Conservation (phyloP, 2,329 filamentous ascomycete species). For the Ceratocystis harringtonii region DNA sequence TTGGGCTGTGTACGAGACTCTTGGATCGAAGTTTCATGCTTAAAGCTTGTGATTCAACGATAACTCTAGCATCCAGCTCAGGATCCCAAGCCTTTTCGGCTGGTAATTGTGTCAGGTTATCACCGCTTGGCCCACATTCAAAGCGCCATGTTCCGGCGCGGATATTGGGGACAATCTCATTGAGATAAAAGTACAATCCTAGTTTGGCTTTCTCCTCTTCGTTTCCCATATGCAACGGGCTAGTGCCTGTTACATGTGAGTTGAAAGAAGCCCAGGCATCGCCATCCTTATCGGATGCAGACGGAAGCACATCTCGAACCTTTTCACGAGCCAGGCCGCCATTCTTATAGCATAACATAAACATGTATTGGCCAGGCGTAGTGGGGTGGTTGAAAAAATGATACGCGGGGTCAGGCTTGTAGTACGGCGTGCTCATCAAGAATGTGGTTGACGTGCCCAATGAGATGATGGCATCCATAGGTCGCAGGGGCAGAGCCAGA, state of each 20-base stretch:
- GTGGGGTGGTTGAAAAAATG: conserved; percentile 99
- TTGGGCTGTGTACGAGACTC: conserved; percentile 50
- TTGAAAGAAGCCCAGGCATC: conserved; percentile 73
- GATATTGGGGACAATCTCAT: conserved; percentile 90
- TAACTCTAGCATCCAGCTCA: conserved; percentile 62
- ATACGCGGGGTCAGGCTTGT: conserved; percentile 77
- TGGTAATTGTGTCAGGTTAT: conserved; percentile 29
- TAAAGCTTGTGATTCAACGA: conserved; percentile 89
- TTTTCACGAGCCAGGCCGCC: conserved; percentile 84
- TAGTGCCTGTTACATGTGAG: conserved; percentile 48
- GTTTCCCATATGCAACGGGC: conserved; percentile 49
- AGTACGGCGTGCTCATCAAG: conserved; percentile 88
- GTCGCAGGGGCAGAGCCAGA: conserved; percentile 70
- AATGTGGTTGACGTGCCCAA: conserved; percentile 93
- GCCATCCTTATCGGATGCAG: conserved; percentile 25
- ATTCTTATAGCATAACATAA: conserved; percentile 99
- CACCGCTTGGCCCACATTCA: conserved; percentile 42
- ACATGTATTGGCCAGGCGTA: conserved; percentile 87
- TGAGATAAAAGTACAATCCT: conserved; percentile 87
- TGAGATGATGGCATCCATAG: conserved; percentile 84
- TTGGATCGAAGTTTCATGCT: conserved; percentile 76
- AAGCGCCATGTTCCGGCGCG: conserved; percentile 77
- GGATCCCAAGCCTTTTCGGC: conserved; percentile 30
- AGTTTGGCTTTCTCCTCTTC: conserved; percentile 53
- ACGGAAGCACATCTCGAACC: conserved; percentile 66